phyloP scores from a whole-genome alignment of 305 asterid genomes.

The Plantago coronopus region DNA sequence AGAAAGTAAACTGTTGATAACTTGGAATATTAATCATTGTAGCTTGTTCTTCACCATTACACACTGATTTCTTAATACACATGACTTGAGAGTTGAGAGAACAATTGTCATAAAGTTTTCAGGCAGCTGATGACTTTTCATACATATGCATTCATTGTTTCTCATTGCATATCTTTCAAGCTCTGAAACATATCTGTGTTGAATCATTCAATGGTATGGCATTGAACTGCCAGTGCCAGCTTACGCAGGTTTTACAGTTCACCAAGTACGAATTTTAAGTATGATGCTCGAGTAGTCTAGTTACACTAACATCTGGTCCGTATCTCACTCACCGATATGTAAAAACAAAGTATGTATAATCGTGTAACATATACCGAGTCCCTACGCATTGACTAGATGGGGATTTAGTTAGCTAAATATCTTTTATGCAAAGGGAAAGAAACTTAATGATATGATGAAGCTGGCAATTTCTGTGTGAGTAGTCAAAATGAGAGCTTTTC shows the following conservation, averaged over 20 bases:
- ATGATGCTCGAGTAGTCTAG: too few relatives aligned
- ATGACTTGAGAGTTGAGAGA: background rate
- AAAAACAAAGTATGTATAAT: background rate
- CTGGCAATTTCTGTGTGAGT: constrained; percentile 14
- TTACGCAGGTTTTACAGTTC: too few relatives aligned
- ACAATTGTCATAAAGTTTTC: background rate
- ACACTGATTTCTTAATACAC: constrained; percentile 4
- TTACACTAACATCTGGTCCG: too few relatives aligned
- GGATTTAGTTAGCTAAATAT: background rate
- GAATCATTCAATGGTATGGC: too few relatives aligned
- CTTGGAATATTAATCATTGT: background rate
- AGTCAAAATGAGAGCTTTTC: constrained; percentile 19
- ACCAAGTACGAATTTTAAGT: too few relatives aligned
- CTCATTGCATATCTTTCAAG: constrained; percentile 8
- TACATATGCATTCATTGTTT: background rate
- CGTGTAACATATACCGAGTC: background rate
- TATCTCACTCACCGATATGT: background rate
- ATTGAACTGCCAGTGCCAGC: too few relatives aligned
- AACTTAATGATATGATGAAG: background rate
- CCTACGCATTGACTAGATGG: too few relatives aligned
- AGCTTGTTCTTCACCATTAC: background rate
- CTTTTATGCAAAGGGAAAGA: background rate
- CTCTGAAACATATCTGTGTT: too few relatives aligned
- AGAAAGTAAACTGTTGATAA: constrained; percentile 6
- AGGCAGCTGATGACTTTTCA: constrained; percentile 2